Conservation (phyloP, 208 protist species). For the Porcisia hertigi region DNA sequence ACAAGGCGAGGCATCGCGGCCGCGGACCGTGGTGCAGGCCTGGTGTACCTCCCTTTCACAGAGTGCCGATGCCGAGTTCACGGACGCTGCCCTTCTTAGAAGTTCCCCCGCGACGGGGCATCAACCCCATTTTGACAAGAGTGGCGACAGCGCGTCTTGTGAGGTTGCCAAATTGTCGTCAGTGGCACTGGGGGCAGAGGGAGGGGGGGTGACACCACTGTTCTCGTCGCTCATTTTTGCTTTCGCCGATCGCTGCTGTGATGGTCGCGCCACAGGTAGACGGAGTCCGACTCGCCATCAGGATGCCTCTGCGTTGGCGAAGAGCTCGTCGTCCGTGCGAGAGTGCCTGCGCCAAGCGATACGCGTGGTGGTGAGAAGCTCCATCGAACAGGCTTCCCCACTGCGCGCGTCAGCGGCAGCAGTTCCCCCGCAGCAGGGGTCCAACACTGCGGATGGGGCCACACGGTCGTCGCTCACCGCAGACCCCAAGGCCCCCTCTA, state of each 20-base stretch:
- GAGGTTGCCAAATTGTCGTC: neutral
- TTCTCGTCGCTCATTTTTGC: slow-evolving; percentile 40
- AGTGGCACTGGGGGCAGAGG: too few relatives aligned
- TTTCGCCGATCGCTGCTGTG: slow-evolving; percentile 51
- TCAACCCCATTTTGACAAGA: neutral
- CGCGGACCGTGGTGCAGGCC: neutral
- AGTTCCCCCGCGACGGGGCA: neutral
- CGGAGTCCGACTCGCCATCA: neutral
- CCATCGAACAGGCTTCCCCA: neutral
- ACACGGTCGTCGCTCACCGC: neutral
- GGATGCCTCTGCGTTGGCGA: neutral
- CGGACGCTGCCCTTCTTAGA: neutral
- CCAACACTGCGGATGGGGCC: neutral
- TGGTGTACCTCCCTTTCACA: slow-evolving; percentile 22
- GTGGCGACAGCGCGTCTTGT: neutral
- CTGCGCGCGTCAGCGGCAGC: neutral
- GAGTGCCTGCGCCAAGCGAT: slow-evolving; percentile 37
- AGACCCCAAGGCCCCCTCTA: neutral
- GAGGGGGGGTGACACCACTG: neutral
- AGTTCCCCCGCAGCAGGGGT: neutral
- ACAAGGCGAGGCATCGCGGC: neutral
- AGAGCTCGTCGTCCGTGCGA: slow-evolving; percentile 27
- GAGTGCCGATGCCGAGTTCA: neutral
- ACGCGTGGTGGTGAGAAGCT: slow-evolving; percentile 18
- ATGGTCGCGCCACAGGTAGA: neutral